A percentile compares a stretch with the other conserved stretches of the same genome.
Conservation (phyloP, 2,329 filamentous ascomycete species). For the Aspergillus tubingensis region DNA sequence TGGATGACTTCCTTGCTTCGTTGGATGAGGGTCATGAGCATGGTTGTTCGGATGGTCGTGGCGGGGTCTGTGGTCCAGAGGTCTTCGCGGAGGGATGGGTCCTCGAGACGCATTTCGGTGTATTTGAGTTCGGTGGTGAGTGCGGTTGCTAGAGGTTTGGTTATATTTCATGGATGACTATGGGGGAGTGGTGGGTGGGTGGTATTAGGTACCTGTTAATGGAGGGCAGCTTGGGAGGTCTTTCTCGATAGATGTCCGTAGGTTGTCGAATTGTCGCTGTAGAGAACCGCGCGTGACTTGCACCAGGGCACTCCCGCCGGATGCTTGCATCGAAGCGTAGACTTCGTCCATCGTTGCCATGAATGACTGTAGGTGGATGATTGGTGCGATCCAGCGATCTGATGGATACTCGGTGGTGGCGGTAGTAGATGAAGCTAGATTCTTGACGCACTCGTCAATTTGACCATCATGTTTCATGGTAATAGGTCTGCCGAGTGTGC, state of each 20-base stretch:
- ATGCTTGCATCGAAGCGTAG: constrained; percentile 20
- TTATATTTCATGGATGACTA: background rate
- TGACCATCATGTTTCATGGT: constrained; percentile 7
- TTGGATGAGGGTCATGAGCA: constrained; percentile 23
- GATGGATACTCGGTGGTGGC: constrained; percentile 15
- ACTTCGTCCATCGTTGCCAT: constrained; percentile 22
- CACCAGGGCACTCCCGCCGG: constrained; percentile 13
- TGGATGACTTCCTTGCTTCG: constrained; percentile 22
- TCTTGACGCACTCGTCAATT: constrained; percentile 16
- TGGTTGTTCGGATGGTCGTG: constrained; percentile 19
- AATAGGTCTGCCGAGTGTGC: background rate
- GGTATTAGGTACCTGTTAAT: constrained; percentile 12
- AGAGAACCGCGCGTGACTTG: constrained; percentile 17
- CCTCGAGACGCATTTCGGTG: constrained; percentile 22
- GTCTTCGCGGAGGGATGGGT: constrained; percentile 24
- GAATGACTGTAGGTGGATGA: constrained; percentile 23
- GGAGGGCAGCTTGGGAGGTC: constrained; percentile 13
- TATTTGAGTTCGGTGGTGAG: constrained; percentile 22
- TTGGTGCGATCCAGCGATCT: constrained; percentile 24
- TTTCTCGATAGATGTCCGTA: constrained; percentile 11
- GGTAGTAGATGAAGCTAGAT: constrained; percentile 1
- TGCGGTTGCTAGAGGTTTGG: constrained; percentile 15
- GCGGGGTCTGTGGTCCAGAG: constrained; percentile 21
- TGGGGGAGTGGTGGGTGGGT: too few relatives aligned
- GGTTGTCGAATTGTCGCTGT: constrained; percentile 17